These are phyloP conservation scores for Chionographis japonica DNA, from an alignment of 106 monocot species.

Conservation along the genomic window DNA sequence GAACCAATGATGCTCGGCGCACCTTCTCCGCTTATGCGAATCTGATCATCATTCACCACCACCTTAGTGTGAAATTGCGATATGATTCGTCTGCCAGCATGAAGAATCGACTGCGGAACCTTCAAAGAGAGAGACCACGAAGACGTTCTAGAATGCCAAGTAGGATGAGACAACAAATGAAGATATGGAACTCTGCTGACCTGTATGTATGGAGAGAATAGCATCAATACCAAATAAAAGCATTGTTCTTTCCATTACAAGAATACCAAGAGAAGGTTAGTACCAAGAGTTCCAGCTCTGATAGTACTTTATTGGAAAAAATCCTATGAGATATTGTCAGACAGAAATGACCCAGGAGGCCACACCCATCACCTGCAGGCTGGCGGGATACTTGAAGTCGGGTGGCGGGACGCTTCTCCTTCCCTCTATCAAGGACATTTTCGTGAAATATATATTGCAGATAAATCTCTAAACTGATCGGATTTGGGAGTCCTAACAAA, in stretches of 20 bases:
- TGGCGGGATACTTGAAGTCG: slow-evolving; percentile 22
- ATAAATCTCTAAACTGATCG: slow-evolving; percentile 67
- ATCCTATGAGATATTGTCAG: slow-evolving; percentile 82
- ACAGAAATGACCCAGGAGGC: slow-evolving; percentile 77
- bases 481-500: slow-evolving; percentile 35
- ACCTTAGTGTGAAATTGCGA: slow-evolving; percentile 69
- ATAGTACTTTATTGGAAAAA: slow-evolving; percentile 67
- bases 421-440: slow-evolving; percentile 31
- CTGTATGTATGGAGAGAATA: slow-evolving; percentile 31
- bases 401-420: slow-evolving; percentile 19
- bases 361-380: slow-evolving; percentile 18
- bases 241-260: not conserved
- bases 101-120: slow-evolving; percentile 62
- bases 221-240: not conserved
- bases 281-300: slow-evolving; percentile 76
- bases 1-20: slow-evolving; percentile 61
- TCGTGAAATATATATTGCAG: slow-evolving; percentile 67
- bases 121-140: slow-evolving; percentile 84
- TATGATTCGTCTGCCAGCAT: slow-evolving; percentile 26
- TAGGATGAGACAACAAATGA: slow-evolving; percentile 69
- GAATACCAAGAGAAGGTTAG: not conserved
- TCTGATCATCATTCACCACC: slow-evolving; percentile 74
- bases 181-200: slow-evolving; percentile 73
- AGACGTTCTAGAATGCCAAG: slow-evolving; percentile 91
- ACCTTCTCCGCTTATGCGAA: slow-evolving; percentile 74